Conservation (phyloP, 768 basidiomycete genomes). For the Boletus vermiculosoides region DNA sequence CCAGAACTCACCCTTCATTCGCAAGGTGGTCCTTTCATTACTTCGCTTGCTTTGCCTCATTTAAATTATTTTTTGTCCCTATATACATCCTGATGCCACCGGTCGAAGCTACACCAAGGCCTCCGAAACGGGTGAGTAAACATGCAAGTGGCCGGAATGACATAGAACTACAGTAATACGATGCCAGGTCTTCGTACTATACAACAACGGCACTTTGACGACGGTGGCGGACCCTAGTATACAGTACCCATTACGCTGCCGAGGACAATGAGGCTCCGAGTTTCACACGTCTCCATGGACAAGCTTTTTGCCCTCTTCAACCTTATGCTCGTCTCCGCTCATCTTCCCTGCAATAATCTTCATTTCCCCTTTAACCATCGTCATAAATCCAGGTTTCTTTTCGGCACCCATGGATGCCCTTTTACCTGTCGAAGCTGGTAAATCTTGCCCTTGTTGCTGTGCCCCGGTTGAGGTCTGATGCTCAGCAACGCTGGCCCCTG, state of each 20-base stretch:
- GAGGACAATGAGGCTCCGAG: neutral
- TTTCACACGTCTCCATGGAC: constrained; percentile 26
- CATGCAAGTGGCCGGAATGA: neutral
- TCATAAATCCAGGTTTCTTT: constrained; percentile 29
- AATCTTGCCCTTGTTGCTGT: neutral
- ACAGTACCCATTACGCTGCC: neutral
- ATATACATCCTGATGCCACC: neutral
- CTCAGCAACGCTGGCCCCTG: constrained; percentile 18
- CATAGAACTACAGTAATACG: constrained; percentile 2
- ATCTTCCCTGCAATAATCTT: constrained; percentile 33
- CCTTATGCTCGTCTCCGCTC: constrained; percentile 28
- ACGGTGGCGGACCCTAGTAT: neutral
- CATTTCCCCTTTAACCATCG: constrained; percentile 35
- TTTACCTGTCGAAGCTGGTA: neutral
- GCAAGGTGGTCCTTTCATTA: neutral
- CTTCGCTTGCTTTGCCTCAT: neutral
- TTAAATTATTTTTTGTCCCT: neutral
- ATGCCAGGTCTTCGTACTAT: constrained; percentile 1
- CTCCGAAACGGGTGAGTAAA: neutral
- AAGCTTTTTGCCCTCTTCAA: constrained; percentile 29
- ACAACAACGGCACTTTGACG: constrained; percentile 3
- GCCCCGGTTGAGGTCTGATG: neutral
- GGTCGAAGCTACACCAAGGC: neutral
- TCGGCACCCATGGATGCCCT: constrained; percentile 1
- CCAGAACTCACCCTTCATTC: no score